Conservation (phyloP, 345 rosid genomes). For the Theobroma cacao region DNA sequence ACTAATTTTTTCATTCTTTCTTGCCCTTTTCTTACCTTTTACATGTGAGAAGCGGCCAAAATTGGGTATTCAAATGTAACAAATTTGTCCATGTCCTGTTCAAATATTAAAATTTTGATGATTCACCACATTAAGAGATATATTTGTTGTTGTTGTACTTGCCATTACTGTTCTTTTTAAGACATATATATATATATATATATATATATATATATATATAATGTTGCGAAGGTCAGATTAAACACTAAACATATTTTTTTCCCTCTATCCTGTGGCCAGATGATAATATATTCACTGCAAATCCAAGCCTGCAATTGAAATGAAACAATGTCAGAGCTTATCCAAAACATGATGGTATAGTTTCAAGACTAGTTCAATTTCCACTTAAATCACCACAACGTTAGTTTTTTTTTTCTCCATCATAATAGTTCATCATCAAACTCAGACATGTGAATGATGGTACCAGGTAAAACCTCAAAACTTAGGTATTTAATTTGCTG, state of each 20-base stretch:
- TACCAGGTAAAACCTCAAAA: too few relatives aligned
- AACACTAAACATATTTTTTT: not conserved
- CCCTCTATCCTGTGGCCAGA: not conserved
- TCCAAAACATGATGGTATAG: too few relatives aligned
- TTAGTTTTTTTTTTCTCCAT: too few relatives aligned
- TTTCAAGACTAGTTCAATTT: too few relatives aligned
- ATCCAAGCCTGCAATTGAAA: too few relatives aligned
- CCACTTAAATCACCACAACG: too few relatives aligned
- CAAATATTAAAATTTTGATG: constrained; percentile 4
- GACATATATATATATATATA: not conserved
- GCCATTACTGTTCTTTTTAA: not conserved
- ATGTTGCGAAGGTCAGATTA: not conserved
- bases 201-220: too few relatives aligned
- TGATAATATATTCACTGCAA: not conserved
- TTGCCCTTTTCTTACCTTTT: not conserved
- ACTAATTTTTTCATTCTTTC: constrained; percentile 27
- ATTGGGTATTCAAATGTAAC: constrained; percentile 18
- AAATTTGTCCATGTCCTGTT: not conserved
- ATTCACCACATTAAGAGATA: not conserved
- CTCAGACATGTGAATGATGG: too few relatives aligned
- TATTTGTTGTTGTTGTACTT: not conserved
- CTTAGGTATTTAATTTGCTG: too few relatives aligned
- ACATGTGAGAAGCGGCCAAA: not conserved
- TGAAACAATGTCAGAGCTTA: too few relatives aligned
- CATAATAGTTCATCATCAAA: too few relatives aligned